These are phyloP conservation scores for Sporothrix brasiliensis DNA, from an alignment of 2,329 filamentous ascomycete species.

Conservation along the genomic window DNA sequence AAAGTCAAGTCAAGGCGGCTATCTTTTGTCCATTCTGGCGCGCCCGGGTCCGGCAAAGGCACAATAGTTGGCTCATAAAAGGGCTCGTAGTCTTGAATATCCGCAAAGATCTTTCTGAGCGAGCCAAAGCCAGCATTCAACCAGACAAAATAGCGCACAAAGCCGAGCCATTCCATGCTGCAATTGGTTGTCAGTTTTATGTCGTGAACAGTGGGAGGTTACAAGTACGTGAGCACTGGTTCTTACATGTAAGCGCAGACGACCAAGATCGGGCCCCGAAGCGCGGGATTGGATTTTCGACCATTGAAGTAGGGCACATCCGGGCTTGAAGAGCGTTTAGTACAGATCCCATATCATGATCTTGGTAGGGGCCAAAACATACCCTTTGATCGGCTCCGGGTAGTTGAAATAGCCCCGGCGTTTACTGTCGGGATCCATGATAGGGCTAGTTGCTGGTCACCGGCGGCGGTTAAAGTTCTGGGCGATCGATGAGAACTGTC, in stretches of 20 bases:
- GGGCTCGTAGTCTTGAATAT: conserved; percentile 55
- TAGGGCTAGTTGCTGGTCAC: neutral
- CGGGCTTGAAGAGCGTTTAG: conserved; percentile 39
- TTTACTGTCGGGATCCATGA: conserved; percentile 34
- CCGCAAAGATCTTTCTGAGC: conserved; percentile 57
- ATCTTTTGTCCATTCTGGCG: conserved; percentile 41
- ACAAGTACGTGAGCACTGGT: neutral
- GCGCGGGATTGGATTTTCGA: conserved; percentile 57
- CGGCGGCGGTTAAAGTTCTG: too few species aligned
- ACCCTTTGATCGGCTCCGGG: conserved; percentile 45
- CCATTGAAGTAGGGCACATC: conserved; percentile 51
- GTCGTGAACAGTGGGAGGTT: neutral
- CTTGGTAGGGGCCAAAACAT: conserved; percentile 31
- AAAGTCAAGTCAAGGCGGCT: conserved; percentile 32
- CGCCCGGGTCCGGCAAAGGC: conserved; percentile 49
- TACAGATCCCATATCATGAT: neutral
- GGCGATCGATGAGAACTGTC: neutral
- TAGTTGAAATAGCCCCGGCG: conserved; percentile 44
- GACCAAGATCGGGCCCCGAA: conserved; percentile 58
- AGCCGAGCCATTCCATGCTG: conserved; percentile 58
- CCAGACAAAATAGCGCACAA: conserved; percentile 62
- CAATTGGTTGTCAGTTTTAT: neutral
- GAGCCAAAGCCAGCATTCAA: conserved; percentile 64
- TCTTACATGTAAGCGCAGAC: conserved; percentile 59
- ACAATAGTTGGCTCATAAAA: conserved; percentile 53